Percentiles rank a stretch among this genome's conserved stretches.
Evolutionary conservation across 1,284 basidiomycete species (phyloP).

Genomic region (Mycena citricolor): DNA sequence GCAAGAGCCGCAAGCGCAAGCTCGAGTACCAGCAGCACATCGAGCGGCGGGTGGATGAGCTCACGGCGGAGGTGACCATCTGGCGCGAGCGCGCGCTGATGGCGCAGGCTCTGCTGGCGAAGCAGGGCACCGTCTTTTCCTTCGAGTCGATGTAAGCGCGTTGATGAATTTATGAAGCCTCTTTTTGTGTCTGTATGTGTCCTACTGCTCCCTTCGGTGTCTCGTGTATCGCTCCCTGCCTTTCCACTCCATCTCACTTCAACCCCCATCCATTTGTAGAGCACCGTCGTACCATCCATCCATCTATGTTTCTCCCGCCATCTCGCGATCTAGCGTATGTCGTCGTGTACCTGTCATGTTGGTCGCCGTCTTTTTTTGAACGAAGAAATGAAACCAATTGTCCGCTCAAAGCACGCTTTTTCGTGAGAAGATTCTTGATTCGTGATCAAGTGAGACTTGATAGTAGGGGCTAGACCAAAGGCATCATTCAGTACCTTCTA

Average conservation of each 20-base stretch:
- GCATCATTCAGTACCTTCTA: too few relatives aligned
- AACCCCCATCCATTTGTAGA: slow-evolving; percentile 17
- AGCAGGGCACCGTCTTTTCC: slow-evolving; percentile 1
- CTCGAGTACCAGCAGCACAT: slow-evolving; percentile 66
- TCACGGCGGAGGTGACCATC: slow-evolving; percentile 25
- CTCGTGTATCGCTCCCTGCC: slow-evolving; percentile 10
- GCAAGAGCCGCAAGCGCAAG: slow-evolving; percentile 74
- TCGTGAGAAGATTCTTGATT: too few relatives aligned
- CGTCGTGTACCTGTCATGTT: too few relatives aligned
- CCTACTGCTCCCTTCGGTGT: slow-evolving; percentile 10
- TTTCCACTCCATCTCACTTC: slow-evolving; percentile 3
- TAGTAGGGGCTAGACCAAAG: too few relatives aligned
- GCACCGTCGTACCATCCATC: slow-evolving; percentile 21
- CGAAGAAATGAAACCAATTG: too few relatives aligned
- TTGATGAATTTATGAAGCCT: slow-evolving; percentile 15
- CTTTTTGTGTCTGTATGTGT: neutral
- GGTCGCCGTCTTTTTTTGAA: too few relatives aligned
- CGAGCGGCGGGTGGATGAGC: slow-evolving; percentile 49
- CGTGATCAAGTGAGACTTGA: too few relatives aligned
- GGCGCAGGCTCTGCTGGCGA: slow-evolving; percentile 13
- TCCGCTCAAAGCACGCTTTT: too few relatives aligned
- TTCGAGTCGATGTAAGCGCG: slow-evolving; percentile 1
- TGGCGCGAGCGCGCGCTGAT: slow-evolving; percentile 18
- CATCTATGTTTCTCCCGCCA: too few relatives aligned
- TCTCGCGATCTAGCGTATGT: too few relatives aligned